Base-by-base conservation (phyloP, 148 eudicot species). In the Nepenthes mirabilis region DNA sequence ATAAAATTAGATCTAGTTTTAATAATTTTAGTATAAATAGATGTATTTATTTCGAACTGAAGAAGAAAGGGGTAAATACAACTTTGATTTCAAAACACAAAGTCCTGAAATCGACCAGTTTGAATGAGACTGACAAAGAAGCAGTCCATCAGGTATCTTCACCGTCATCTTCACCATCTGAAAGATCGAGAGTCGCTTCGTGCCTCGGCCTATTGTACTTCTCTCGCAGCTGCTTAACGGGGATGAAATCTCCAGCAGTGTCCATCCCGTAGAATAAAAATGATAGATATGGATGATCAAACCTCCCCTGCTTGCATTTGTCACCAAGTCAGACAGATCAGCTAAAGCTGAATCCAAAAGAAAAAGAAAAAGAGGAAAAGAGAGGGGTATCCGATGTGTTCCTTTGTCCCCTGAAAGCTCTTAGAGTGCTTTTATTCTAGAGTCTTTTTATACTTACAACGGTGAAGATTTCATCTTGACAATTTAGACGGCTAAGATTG, bases 281-380 rank as follows among this genome's bases (percentile, higher is more conserved):
- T 36, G 96, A 85, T 56, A 72, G 63, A 68, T 93, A 93, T 2
- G 98, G 98, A 63, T 93, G 98, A 68, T 93, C 98, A 70, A 93
- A 93, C 55, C 82, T 79, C 14, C 68, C 76, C 98, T 93, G 95
- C 66, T 70, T 36, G 23, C 23, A 23, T 23, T 23, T 23, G 68
- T 40, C 5, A 34, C 11, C 14, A 11, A 49, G 52, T 5, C 12
- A 4, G 37, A 7, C 2, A 37, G 7, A 6, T 13, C 51, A 35
- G 36, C n/a, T 9, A 23, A 23, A 23, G 23, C 23, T 23, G 23
- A 23, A 23, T 23, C 35, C 34, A 49, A 34, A 34, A 2, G 50
- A 35, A 13, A 51, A 14, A 11, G 8, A 37, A 45, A 9, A 43
- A 53, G 34, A 51, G 0, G 10, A 59, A 58, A 34, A 49, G 10